These are phyloP conservation scores for Colletotrichum neosansevieriae DNA, from an alignment of 2,329 filamentous ascomycete species.

Conservation along the genomic window DNA sequence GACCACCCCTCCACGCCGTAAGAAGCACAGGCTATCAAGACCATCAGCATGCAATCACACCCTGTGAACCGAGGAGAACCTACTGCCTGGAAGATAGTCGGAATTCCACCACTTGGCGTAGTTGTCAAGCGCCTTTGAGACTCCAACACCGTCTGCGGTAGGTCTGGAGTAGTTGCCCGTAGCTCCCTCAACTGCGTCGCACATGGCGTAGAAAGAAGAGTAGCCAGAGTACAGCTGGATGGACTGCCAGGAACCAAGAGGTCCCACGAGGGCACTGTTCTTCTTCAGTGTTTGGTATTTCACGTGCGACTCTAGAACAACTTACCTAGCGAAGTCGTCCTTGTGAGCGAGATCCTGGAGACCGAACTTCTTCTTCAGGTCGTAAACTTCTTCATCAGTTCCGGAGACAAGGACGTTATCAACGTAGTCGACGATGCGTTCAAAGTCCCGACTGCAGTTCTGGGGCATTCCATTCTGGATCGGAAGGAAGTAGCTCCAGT, in stretches of 20 bases:
- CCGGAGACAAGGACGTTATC: slow-evolving; percentile 60
- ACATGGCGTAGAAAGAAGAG: slow-evolving; percentile 52
- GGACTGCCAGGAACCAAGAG: slow-evolving; percentile 51
- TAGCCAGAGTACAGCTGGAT: slow-evolving; percentile 51
- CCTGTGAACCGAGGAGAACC: slow-evolving; percentile 44
- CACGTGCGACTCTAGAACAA: slow-evolving; percentile 13
- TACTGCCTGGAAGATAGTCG: slow-evolving; percentile 60
- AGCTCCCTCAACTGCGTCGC: slow-evolving; percentile 47
- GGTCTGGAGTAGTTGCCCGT: slow-evolving; percentile 44
- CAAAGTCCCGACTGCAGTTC: slow-evolving; percentile 68
- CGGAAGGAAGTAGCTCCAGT: slow-evolving; percentile 69
- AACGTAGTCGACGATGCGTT: slow-evolving; percentile 65
- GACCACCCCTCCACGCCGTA: slow-evolving; percentile 61
- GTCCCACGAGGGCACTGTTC: slow-evolving; percentile 43
- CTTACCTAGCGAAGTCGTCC: slow-evolving; percentile 62
- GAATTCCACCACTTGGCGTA: slow-evolving; percentile 67
- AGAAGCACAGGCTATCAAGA: slow-evolving; percentile 54
- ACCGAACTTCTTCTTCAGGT: slow-evolving; percentile 65
- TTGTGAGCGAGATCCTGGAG: slow-evolving; percentile 59
- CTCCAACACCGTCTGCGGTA: slow-evolving; percentile 60
- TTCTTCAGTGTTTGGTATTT: not conserved
- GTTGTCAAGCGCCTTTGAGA: slow-evolving; percentile 64
- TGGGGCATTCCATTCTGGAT: slow-evolving; percentile 68
- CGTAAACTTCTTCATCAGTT: slow-evolving; percentile 53
- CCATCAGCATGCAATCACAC: slow-evolving; percentile 4